Conservation (phyloP, 2,329 filamentous ascomycete genomes). For the Paradendryphiella salina region DNA sequence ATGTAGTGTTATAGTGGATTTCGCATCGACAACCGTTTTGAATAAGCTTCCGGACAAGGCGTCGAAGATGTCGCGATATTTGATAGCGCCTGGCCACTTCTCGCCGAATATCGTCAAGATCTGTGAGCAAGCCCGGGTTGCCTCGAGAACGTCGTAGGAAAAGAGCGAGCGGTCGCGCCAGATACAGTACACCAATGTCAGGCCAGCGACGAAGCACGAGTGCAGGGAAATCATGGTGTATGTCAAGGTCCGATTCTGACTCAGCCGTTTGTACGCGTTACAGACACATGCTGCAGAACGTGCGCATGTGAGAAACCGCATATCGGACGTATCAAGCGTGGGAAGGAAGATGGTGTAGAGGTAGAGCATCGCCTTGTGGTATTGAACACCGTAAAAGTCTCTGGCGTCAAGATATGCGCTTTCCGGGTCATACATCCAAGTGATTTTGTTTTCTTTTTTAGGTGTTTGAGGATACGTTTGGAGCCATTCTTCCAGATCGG, state of each 20-base stretch:
- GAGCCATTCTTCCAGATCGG: conserved; percentile 28
- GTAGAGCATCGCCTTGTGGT: conserved; percentile 34
- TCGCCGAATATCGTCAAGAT: conserved; percentile 34
- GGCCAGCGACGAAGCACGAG: conserved; percentile 33
- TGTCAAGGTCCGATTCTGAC: conserved; percentile 30
- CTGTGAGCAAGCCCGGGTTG: conserved; percentile 31
- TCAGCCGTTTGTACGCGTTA: conserved; percentile 29
- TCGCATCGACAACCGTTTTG: conserved; percentile 9
- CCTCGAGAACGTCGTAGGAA: conserved; percentile 32
- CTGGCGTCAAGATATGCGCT: conserved; percentile 26
- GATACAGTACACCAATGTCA: conserved; percentile 35
- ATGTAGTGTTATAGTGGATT: not conserved
- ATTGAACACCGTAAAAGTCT: conserved; percentile 35
- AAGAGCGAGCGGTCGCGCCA: conserved; percentile 32
- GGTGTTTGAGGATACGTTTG: conserved; percentile 24
- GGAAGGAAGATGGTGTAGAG: conserved; percentile 32
- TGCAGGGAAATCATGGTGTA: conserved; percentile 36
- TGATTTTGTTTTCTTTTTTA: conserved; percentile 23
- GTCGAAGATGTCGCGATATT: conserved; percentile 37
- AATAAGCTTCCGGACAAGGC: conserved; percentile 27
- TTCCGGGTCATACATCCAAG: conserved; percentile 37
- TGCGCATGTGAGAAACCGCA: conserved; percentile 29
- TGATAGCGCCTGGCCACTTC: conserved; percentile 34
- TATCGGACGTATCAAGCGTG: conserved; percentile 21
- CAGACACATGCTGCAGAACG: conserved; percentile 32